Conservation (phyloP, 768 basidiomycete species). For the Leccinum truebloodii region DNA sequence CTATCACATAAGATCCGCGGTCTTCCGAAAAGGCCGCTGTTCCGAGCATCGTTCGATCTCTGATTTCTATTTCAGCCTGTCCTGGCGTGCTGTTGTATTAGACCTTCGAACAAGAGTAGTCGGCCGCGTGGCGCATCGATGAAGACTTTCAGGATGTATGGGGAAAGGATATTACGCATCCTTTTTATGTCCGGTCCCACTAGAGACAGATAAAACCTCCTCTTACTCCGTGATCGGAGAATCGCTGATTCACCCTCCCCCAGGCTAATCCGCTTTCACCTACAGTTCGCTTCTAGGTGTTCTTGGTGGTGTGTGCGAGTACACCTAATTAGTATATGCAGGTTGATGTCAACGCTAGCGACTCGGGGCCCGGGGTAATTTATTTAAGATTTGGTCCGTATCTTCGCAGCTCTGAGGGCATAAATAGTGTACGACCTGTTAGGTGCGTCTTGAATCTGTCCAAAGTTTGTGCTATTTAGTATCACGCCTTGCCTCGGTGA, state of each 20-base stretch:
- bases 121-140: conserved; percentile 56
- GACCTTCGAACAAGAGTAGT: conserved; percentile 24
- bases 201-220: not conserved
- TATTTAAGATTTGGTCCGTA: not conserved
- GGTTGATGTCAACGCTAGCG: not conserved
- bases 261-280: not conserved
- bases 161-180: conserved; percentile 26
- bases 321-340: not conserved
- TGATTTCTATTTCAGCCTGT: conserved; percentile 70
- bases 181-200: not conserved
- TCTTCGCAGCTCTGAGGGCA: not conserved
- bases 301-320: not conserved
- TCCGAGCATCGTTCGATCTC: conserved; percentile 75
- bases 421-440: not conserved
- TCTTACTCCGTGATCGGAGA: not conserved
- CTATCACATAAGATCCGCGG: conserved; percentile 77
- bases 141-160: conserved; percentile 52
- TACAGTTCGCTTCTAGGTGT: not conserved
- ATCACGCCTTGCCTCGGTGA: not conserved
- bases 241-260: not conserved
- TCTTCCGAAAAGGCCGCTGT: conserved; percentile 64
- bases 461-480: not conserved
- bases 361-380: not conserved
- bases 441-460: not conserved
- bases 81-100: conserved; percentile 26